These are phyloP conservation scores for Alternaria hordeiaustralica DNA, from an alignment of 2,329 filamentous ascomycete genomes.

Conservation along the genomic window DNA sequence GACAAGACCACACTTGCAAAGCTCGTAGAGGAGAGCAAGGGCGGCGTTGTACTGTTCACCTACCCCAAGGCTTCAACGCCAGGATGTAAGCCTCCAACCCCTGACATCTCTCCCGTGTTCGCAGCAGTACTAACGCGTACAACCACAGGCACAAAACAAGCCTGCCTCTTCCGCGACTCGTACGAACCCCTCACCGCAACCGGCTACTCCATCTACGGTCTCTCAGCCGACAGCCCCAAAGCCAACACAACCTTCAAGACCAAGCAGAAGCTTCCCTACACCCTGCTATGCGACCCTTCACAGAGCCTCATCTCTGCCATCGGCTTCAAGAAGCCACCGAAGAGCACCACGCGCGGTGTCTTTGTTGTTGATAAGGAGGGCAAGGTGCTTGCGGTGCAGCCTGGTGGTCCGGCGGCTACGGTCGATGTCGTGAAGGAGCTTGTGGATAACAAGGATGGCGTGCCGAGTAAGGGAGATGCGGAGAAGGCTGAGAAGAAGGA, in stretches of 20 bases:
- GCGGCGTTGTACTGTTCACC: constrained; percentile 89
- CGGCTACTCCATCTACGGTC: constrained; percentile 86
- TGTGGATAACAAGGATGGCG: constrained; percentile 47
- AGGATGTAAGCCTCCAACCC: constrained; percentile 72
- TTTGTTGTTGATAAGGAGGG: constrained; percentile 85
- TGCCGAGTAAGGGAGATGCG: constrained; percentile 25
- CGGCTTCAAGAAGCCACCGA: constrained; percentile 85
- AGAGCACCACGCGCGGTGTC: constrained; percentile 83
- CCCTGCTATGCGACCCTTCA: constrained; percentile 82
- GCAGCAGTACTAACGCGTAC: constrained; percentile 16
- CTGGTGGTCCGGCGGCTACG: constrained; percentile 79
- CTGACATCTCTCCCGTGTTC: not conserved
- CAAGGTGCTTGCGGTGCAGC: constrained; percentile 76
- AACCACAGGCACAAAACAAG: constrained; percentile 82
- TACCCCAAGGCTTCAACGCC: constrained; percentile 95
- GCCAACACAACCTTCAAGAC: constrained; percentile 91
- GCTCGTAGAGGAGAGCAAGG: constrained; percentile 81
- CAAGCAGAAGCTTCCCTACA: constrained; percentile 88
- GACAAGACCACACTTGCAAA: constrained; percentile 78
- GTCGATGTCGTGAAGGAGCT: constrained; percentile 77
- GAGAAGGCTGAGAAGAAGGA: constrained; percentile 46
- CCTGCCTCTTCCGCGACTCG: constrained; percentile 88
- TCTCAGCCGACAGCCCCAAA: constrained; percentile 86
- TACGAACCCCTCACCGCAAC: constrained; percentile 77
- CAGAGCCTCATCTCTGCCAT: constrained; percentile 81